A percentile compares a stretch with the other conserved stretches of the same genome.
phyloP scores from a whole-genome alignment of 2,329 filamentous ascomycete genomes.

The Penicillium sp. region DNA sequence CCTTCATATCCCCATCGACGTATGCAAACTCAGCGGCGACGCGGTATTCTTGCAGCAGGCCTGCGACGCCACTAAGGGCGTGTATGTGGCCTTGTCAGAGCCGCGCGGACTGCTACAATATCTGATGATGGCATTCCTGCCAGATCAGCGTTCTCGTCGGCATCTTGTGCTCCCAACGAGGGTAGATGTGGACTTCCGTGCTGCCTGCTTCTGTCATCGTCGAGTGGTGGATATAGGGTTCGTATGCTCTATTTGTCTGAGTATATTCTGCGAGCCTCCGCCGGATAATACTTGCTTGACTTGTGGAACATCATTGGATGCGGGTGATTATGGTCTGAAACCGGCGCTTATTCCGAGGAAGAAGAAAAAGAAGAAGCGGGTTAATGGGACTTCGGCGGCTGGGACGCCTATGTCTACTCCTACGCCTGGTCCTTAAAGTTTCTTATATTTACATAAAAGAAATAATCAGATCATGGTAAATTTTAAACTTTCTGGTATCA shows the following conservation, averaged over 20 bases:
- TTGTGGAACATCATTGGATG: conserved; percentile 74
- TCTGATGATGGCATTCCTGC: conserved; percentile 90
- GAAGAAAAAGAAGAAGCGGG: conserved; percentile 75
- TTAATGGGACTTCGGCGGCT: conserved; percentile 49
- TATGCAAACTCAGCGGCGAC: conserved; percentile 79
- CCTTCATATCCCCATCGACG: conserved; percentile 85
- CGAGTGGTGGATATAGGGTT: conserved; percentile 88
- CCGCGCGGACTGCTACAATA: conserved; percentile 81
- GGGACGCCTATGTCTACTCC: conserved; percentile 62
- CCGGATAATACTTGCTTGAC: conserved; percentile 73
- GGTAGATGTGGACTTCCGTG: conserved; percentile 89
- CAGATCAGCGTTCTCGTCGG: conserved; percentile 64
- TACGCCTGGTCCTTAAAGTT: conserved; percentile 34
- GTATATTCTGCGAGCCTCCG: conserved; percentile 77
- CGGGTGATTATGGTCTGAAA: conserved; percentile 74
- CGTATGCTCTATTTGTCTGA: conserved; percentile 94
- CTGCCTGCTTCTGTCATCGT: conserved; percentile 97
- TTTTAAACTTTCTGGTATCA: neutral
- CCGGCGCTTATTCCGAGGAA: conserved; percentile 72
- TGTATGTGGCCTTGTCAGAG: conserved; percentile 64
- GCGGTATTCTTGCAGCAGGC: conserved; percentile 95
- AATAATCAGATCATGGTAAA: neutral
- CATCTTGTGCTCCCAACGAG: conserved; percentile 77
- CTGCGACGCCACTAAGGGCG: conserved; percentile 68
- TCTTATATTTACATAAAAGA: neutral